A percentile compares a stretch with the other conserved stretches of the same genome.
phyloP scores from a whole-genome alignment of 805 yeast genomes.

The Crinitomyces ghanaensis region DNA sequence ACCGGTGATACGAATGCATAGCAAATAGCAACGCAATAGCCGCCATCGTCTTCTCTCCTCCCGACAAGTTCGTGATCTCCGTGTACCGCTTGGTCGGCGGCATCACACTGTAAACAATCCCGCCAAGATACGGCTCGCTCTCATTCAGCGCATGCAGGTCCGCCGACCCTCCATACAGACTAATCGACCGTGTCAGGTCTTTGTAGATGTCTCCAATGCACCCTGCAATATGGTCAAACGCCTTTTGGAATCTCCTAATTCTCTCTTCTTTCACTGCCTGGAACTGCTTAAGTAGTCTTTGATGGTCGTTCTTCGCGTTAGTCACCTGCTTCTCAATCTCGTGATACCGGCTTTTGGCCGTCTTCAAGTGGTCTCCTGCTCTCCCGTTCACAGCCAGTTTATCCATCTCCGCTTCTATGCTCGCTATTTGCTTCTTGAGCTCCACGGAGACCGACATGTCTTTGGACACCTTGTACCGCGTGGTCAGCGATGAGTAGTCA shows the following conservation, averaged over 20 bases:
- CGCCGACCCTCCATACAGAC: slow-evolving; percentile 90
- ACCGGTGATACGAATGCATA: slow-evolving; percentile 78
- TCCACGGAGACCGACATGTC: slow-evolving; percentile 16
- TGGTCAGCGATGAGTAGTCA: slow-evolving; percentile 26
- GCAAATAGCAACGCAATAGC: slow-evolving; percentile 89
- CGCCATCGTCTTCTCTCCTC: slow-evolving; percentile 95
- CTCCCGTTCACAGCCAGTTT: slow-evolving; percentile 67
- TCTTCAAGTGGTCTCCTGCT: slow-evolving; percentile 64
- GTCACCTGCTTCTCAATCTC: slow-evolving; percentile 56
- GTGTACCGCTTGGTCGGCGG: slow-evolving; percentile 92
- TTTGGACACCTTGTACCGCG: slow-evolving; percentile 22
- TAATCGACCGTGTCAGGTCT: slow-evolving; percentile 65
- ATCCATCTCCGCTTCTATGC: slow-evolving; percentile 20
- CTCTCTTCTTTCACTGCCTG: slow-evolving; percentile 49
- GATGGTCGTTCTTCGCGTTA: slow-evolving; percentile 43
- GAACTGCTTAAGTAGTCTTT: slow-evolving; percentile 45
- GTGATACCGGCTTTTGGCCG: slow-evolving; percentile 48
- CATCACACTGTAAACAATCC: slow-evolving; percentile 85
- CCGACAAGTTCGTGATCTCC: slow-evolving; percentile 85
- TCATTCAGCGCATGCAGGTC: slow-evolving; percentile 76
- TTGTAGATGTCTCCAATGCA: slow-evolving; percentile 70
- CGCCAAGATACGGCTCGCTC: slow-evolving; percentile 77
- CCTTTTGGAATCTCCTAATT: slow-evolving; percentile 50
- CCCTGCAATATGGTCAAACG: slow-evolving; percentile 64
- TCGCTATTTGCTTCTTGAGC: slow-evolving; percentile 20